Base-by-base conservation (phyloP, 202 grass and related monocot species). In the Musa balbisiana region DNA sequence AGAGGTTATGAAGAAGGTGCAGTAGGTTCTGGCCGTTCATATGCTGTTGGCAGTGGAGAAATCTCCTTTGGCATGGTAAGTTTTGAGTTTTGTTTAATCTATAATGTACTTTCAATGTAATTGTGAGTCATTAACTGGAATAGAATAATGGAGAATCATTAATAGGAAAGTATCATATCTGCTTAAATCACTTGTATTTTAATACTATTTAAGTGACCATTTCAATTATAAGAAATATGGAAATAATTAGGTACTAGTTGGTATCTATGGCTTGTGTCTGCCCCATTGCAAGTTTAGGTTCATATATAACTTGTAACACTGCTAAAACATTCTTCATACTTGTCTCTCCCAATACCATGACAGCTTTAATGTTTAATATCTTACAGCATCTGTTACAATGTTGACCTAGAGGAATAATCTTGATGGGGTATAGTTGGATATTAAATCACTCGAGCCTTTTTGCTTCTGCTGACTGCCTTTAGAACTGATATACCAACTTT, bases 1-100 rank as follows among this genome's bases (percentile, higher is more conserved):
- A 89, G 95, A 86, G 95, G 95, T 86, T 99, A 99, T 11, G 89
- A 95, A 75, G 95, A 99, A 88, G 95, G 91, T 62, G 89, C 95
- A 84, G 67, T 99, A 71, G 91, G 91, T 17, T 92, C 91, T 71
- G 95, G 89, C 3, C 83, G 87, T 11, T 92, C 91, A 71, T 88
- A 92, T 85, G 87, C 80, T 67, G 87, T 94, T 52, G 95, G 88
- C 68, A 95, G 91, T 80, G 91, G 95, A 67, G 89, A 99, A 90
- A 73, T 94, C 69, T 92, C 95, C 66, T 94, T 87, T 58, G 83
- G 69, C 26, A 78, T 95, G 95, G 95, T 99, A 87, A 67, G 82
- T 49, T 69, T n/a, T 50, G 23, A 50, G 15, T 49, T 50, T 19
- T 69, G 43, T 2, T 6, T 1, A 27, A 11, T 20, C 10, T 69